Base-by-base conservation (phyloP, 257 asterid genomes). In the Haberlea rhodopensis region DNA sequence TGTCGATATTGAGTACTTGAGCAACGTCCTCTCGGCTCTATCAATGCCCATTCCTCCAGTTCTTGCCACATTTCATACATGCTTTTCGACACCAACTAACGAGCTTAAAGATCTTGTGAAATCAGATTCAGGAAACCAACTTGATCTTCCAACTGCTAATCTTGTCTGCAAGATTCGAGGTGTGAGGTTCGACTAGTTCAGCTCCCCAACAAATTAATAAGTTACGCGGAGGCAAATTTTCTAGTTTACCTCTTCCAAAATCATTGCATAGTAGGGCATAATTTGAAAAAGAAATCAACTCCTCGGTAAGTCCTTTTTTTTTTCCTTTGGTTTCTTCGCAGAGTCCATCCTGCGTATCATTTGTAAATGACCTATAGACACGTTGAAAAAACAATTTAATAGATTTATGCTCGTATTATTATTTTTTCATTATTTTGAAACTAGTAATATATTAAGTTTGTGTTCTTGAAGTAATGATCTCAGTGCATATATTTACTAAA, bases 101-200 rank as follows among this genome's bases (percentile, higher is more conserved):
- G 80, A 94, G 84, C 91, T 94, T 18, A 90, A 82, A 90, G 97
- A 86, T 52, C 71, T 90, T 2, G 67, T 94, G 15, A 86, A 78
- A 66, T 78, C 95, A 4, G 94, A 90, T 62, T 75, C 91, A 2
- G 87, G 80, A 1, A 72, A 79, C 66, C 92, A 90, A 68, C 91
- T 94, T 31, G 97, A 94, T 81, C 75, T 86, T 65, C 85, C 92
- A 19, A 86, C 95, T 0, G 95, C 91, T 32, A 90, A 90, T 79
- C 97, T 88, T 11, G 91, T 90, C 56, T 90, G 99, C 79, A 90
- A 75, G 81, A 94, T 94, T 88, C 88, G 96, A 6, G 92, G 89
- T 11, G 82, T 86, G 53, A 80, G 73, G 45, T 76, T 90, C 52
- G 99, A 94, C 22, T 74, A 72, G 60, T 67, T 40, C 48, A 4